These are phyloP conservation scores for Skeletonema costatum DNA, from an alignment of 108 stramenopile species.

Conservation along the genomic window DNA sequence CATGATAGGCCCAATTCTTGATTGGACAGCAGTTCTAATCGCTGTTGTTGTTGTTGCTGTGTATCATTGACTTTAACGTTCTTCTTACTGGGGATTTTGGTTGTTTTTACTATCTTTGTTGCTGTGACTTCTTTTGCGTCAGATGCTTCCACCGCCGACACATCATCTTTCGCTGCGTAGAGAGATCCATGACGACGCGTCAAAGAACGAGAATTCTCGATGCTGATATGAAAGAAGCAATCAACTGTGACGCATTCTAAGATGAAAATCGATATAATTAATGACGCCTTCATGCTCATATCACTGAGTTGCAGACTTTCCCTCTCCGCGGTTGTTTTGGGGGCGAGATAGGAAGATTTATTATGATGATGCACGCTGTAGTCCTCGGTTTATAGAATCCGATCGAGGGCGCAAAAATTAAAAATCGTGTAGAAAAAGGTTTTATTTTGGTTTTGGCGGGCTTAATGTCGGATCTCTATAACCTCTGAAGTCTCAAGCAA, in stretches of 20 bases:
- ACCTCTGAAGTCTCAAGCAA: too few relatives aligned
- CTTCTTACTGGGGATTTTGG: not conserved
- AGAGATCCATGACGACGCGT: not conserved
- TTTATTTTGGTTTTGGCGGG: too few relatives aligned
- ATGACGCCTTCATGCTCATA: not conserved
- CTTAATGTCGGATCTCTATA: too few relatives aligned
- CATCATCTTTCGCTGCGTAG: not conserved
- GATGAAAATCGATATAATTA: not conserved
- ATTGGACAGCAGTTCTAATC: not conserved
- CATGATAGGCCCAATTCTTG: constrained; percentile 9
- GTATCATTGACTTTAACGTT: not conserved
- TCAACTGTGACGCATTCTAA: not conserved
- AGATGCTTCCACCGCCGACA: not conserved
- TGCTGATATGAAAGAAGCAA: not conserved
- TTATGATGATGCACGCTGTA: too few relatives aligned
- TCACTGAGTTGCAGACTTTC: too few relatives aligned
- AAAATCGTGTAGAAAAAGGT: too few relatives aligned
- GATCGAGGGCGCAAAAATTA: too few relatives aligned
- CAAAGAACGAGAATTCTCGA: not conserved
- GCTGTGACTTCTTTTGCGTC: not conserved
- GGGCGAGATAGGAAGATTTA: too few relatives aligned
- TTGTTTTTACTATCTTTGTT: not conserved
- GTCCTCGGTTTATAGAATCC: too few relatives aligned
- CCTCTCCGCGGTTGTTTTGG: too few relatives aligned
- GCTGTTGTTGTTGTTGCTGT: not conserved